phyloP scores from a whole-genome alignment of 2,329 filamentous ascomycete genomes.

The Coniochaeta prunicola region DNA sequence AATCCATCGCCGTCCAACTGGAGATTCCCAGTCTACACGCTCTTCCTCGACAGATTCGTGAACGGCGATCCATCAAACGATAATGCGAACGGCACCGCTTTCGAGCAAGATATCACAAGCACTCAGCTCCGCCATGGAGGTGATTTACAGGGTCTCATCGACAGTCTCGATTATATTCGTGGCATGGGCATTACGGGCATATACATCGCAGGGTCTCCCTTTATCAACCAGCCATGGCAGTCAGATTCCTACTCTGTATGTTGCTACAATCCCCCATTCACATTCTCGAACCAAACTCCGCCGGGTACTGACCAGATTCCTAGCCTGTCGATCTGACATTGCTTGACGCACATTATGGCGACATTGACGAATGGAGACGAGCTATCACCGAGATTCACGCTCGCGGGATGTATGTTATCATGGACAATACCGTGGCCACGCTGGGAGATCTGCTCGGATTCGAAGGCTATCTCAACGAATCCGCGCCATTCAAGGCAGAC shows the following conservation, averaged over 20 bases:
- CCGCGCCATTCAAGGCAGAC: slow-evolving; percentile 43
- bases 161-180: slow-evolving; percentile 56
- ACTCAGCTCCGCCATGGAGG: slow-evolving; percentile 59
- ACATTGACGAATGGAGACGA: slow-evolving; percentile 48
- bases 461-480: slow-evolving; percentile 48
- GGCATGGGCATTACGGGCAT: slow-evolving; percentile 58
- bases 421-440: slow-evolving; percentile 60
- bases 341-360: slow-evolving; percentile 55
- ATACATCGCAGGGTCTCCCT: slow-evolving; percentile 56
- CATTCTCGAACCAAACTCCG: background rate
- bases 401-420: slow-evolving; percentile 56
- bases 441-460: slow-evolving; percentile 56
- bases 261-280: slow-evolving; percentile 15
- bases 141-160: slow-evolving; percentile 48
- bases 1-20: slow-evolving; percentile 48
- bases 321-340: slow-evolving; percentile 52
- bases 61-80: slow-evolving; percentile 60
- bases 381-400: slow-evolving; percentile 53
- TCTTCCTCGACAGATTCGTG: slow-evolving; percentile 57
- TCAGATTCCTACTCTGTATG: slow-evolving; percentile 46
- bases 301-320: background rate
- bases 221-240: slow-evolving; percentile 59
- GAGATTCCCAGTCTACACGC: slow-evolving; percentile 58
- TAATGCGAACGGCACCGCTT: slow-evolving; percentile 52
- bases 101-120: slow-evolving; percentile 52